Percentiles rank a stretch among this genome's conserved stretches.
Conservation (phyloP, 2,329 filamentous ascomycete species). For the Arthrobotrys sinensis region DNA sequence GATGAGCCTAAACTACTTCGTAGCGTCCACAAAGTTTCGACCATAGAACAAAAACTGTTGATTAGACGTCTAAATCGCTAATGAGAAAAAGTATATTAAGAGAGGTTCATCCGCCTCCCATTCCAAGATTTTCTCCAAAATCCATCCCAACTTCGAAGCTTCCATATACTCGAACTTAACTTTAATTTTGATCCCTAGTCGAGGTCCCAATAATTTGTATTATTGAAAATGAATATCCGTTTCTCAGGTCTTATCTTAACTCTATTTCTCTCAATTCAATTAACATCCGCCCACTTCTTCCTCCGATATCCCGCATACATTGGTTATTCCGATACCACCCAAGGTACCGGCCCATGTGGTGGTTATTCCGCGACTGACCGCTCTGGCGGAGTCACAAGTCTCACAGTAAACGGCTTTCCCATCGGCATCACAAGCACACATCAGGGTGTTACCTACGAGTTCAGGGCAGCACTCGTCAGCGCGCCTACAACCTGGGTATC, state of each 20-base stretch:
- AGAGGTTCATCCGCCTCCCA: no score
- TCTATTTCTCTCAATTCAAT: neutral
- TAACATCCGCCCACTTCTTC: conserved; percentile 27
- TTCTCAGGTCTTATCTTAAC: neutral
- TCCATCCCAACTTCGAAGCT: no score
- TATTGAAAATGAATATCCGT: neutral
- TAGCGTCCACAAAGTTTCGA: no score
- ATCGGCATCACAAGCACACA: conserved; percentile 28
- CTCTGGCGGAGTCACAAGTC: neutral
- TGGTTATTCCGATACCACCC: neutral
- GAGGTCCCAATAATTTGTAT: neutral
- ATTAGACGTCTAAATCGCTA: no score
- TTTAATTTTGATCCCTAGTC: no score
- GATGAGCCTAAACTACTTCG: no score
- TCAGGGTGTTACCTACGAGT: conserved; percentile 14
- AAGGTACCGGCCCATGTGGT: conserved; percentile 13
- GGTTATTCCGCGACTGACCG: conserved; percentile 21
- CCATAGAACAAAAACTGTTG: no score
- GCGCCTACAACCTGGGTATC: conserved; percentile 18
- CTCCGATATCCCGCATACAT: conserved; percentile 7
- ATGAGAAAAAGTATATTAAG: no score
- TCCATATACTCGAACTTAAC: no score
- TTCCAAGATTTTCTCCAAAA: no score
- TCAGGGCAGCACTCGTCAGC: conserved; percentile 11
- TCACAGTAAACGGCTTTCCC: conserved; percentile 30